phyloP scores from a whole-genome alignment of 768 basidiomycete genomes.

The Termitomyces titanicus region DNA sequence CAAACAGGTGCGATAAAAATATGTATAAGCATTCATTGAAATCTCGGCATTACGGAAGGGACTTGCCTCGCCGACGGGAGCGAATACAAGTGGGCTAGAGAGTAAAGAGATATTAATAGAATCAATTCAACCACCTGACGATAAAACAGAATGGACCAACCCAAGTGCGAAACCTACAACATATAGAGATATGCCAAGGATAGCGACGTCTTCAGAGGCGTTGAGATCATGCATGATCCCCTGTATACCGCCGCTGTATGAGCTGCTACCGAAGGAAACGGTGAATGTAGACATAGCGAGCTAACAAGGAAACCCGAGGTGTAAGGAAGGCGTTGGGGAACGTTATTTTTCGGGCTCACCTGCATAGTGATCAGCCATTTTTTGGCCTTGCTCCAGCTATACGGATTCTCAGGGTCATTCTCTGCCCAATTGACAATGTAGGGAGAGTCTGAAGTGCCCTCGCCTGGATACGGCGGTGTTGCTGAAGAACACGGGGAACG shows the following conservation, averaged over 20 bases:
- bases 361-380: conserved; percentile 57
- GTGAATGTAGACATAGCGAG: conserved; percentile 52
- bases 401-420: conserved; percentile 51
- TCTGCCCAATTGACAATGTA: conserved; percentile 52
- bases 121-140: background rate
- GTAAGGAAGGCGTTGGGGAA: background rate
- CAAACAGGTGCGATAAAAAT: background rate
- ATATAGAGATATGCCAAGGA: conserved; percentile 58
- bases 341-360: conserved; percentile 22
- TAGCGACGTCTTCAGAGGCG: conserved; percentile 48
- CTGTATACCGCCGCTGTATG: conserved; percentile 49
- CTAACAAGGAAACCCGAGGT: conserved; percentile 22
- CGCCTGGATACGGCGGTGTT: conserved; percentile 34
- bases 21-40: conserved; percentile 2
- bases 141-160: conserved; percentile 25
- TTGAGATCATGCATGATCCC: conserved; percentile 42
- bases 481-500: background rate
- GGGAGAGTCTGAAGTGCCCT: conserved; percentile 45
- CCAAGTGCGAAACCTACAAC: conserved; percentile 62
- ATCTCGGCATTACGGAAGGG: conserved; percentile 3
- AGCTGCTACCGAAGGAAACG: conserved; percentile 57
- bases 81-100: conserved; percentile 51
- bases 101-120: background rate
- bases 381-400: conserved; percentile 44
- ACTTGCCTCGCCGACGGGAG: conserved; percentile 53